Evolutionary conservation across 805 yeast species (phyloP).

Genomic region (Myxozyma sirexii): DNA sequence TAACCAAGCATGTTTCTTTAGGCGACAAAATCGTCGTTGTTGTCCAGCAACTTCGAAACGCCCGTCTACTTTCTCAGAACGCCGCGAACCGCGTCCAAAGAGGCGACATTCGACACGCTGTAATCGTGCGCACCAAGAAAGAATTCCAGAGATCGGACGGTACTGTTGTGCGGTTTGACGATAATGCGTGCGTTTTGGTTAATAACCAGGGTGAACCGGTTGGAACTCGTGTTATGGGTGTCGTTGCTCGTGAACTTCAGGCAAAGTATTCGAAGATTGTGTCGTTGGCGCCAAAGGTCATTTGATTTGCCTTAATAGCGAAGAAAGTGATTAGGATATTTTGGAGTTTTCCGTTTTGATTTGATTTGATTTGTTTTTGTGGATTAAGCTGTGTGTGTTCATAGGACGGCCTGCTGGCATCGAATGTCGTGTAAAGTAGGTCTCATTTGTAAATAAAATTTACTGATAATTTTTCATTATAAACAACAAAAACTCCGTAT

Average conservation of each 20-base stretch:
- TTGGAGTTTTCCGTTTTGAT: neutral
- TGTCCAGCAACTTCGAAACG: slow-evolving; percentile 46
- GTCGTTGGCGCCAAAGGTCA: slow-evolving; percentile 78
- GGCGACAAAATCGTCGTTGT: slow-evolving; percentile 96
- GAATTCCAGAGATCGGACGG: slow-evolving; percentile 82
- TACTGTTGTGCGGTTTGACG: slow-evolving; percentile 82
- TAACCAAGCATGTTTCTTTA: neutral
- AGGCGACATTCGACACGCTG: slow-evolving; percentile 95
- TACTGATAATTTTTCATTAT: neutral
- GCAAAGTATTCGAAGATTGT: slow-evolving; percentile 83
- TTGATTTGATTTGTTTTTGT: too few relatives aligned
- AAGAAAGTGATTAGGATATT: neutral
- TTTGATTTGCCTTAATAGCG: slow-evolving; percentile 7
- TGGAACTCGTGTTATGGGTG: slow-evolving; percentile 89
- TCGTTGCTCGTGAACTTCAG: slow-evolving; percentile 84
- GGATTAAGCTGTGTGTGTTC: neutral
- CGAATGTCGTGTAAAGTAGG: too few relatives aligned
- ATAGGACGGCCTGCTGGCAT: neutral
- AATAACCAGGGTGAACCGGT: slow-evolving; percentile 92
- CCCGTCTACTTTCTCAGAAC: slow-evolving; percentile 11
- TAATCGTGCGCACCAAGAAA: slow-evolving; percentile 89
- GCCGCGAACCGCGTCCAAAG: slow-evolving; percentile 73
- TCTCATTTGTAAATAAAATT: neutral
- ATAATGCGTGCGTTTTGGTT: slow-evolving; percentile 93
- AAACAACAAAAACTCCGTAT: slow-evolving; percentile 1